Percentiles rank a stretch among this genome's conserved stretches.
Conservation (phyloP, 1,284 basidiomycete species). For the Puccinia coronata region DNA sequence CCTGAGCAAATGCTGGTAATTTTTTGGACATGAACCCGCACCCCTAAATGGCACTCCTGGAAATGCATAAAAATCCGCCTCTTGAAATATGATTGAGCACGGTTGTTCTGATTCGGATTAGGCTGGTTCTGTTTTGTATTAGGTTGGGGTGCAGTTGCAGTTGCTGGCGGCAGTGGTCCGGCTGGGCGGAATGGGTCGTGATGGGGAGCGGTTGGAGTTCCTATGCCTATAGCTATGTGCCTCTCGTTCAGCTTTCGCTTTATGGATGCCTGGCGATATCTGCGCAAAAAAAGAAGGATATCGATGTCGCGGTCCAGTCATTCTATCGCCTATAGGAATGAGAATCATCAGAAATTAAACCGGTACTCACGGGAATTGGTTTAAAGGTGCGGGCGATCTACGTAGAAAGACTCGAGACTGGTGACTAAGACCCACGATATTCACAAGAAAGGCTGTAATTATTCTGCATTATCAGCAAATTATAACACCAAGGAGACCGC, state of each 20-base stretch:
- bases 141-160: too few relatives aligned
- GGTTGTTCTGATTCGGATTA: conserved; percentile 5
- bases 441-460: neutral
- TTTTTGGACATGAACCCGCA: conserved; percentile 21
- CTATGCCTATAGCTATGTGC: neutral
- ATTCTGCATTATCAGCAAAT: neutral
- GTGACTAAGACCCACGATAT: neutral
- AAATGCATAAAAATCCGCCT: conserved; percentile 17
- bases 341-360: neutral
- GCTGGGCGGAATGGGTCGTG: neutral
- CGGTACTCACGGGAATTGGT: neutral
- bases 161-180: neutral
- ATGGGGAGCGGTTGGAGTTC: neutral
- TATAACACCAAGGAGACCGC: neutral
- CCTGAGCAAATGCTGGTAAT: conserved; percentile 11
- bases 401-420: conserved; percentile 2
- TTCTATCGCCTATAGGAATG: neutral
- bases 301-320: neutral
- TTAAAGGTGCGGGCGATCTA: neutral
- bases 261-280: conserved; percentile 1
- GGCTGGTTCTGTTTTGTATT: too few relatives aligned
- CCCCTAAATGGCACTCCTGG: conserved; percentile 6
- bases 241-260: neutral
- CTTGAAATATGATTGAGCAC: neutral
- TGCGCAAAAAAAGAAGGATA: neutral